These are phyloP conservation scores for Tirmania nivea DNA, from an alignment of 495 filamentous ascomycete genomes.

Conservation along the genomic window DNA sequence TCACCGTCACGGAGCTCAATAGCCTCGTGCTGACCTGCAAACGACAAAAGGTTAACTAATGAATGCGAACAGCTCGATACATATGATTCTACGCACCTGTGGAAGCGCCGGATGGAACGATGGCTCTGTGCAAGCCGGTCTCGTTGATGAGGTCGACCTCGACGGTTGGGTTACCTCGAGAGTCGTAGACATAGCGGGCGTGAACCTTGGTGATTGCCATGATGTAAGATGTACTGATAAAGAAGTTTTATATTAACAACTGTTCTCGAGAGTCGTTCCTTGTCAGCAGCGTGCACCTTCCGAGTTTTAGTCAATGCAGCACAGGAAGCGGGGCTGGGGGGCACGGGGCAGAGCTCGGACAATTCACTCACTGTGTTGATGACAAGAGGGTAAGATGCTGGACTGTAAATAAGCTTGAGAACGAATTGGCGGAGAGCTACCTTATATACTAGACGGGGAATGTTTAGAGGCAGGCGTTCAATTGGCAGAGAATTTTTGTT, in stretches of 20 bases:
- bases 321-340: too few species aligned
- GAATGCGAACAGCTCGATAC: not conserved
- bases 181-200: conserved; percentile 98
- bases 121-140: conserved; percentile 92
- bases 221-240: conserved; percentile 17
- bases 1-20: conserved; percentile 97
- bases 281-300: too few species aligned
- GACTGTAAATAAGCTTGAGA: not conserved
- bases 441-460: not conserved
- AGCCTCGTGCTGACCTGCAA: conserved; percentile 81
- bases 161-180: conserved; percentile 40
- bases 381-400: not conserved
- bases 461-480: not conserved
- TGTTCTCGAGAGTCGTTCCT: too few species aligned
- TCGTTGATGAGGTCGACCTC: conserved; percentile 93
- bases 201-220: conserved; percentile 98
- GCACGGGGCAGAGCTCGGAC: too few species aligned
- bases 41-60: not conserved
- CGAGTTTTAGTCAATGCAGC: too few species aligned
- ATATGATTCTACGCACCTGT: conserved; percentile 44
- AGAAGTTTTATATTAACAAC: not conserved
- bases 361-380: not conserved
- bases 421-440: not conserved
- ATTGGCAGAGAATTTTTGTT: not conserved
- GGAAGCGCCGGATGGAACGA: conserved; percentile 94